Conservation (phyloP, 176 grass and related monocot genomes). For the Canna indica region DNA sequence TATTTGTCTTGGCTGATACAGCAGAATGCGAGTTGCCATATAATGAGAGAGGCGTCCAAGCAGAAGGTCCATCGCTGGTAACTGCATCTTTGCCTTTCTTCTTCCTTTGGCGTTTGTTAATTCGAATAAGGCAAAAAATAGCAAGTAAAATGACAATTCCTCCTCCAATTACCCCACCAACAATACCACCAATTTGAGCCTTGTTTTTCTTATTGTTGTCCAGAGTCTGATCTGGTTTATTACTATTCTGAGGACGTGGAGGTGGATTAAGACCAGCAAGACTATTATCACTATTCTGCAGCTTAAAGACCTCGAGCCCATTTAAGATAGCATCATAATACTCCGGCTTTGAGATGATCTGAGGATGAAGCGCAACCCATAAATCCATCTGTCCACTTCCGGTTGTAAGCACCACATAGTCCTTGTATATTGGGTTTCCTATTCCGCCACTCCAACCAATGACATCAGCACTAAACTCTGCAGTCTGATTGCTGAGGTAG, state of each 20-base stretch:
- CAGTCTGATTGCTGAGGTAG: constrained; percentile 64
- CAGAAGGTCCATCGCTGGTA: constrained; percentile 68
- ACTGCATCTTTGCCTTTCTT: constrained; percentile 44
- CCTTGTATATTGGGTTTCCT: constrained; percentile 46
- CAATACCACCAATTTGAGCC: constrained; percentile 27
- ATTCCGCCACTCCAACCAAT: constrained; percentile 32
- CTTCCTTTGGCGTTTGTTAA: constrained; percentile 35
- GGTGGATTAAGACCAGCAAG: constrained; percentile 72
- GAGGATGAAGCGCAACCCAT: constrained; percentile 54
- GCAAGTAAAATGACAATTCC: constrained; percentile 40
- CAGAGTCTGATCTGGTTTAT: neutral
- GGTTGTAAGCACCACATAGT: constrained; percentile 38
- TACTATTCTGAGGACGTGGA: neutral
- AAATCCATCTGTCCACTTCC: constrained; percentile 49
- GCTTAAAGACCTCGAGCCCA: constrained; percentile 84
- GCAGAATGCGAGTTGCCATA: constrained; percentile 76
- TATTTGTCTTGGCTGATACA: constrained; percentile 53
- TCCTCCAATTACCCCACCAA: constrained; percentile 49
- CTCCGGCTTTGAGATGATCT: constrained; percentile 25
- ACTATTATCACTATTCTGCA: constrained; percentile 50
- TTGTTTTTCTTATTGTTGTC: constrained; percentile 23
- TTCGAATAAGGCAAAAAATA: constrained; percentile 39
- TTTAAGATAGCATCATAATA: constrained; percentile 66
- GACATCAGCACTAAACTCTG: constrained; percentile 41
- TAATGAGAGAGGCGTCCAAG: constrained; percentile 59